Percentiles rank a stretch among this genome's conserved stretches.
Evolutionary conservation across 768 basidiomycete genomes (phyloP).

Genomic region (Trametes sanguinea): DNA sequence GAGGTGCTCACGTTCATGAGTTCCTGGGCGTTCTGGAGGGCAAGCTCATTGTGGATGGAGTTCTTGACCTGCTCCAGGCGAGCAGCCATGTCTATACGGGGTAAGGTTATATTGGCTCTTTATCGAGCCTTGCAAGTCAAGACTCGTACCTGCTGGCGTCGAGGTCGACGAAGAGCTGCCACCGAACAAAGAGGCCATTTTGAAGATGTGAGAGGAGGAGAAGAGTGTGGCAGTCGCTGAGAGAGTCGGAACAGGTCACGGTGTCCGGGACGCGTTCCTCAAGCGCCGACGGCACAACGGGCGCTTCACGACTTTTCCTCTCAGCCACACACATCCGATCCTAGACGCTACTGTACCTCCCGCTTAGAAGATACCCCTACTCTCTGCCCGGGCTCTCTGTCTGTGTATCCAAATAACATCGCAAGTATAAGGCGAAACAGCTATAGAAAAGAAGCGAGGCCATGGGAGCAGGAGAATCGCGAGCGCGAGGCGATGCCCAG

Average conservation of each 20-base stretch:
- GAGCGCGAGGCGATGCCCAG: conserved; percentile 35
- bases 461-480: conserved; percentile 76
- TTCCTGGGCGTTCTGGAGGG: conserved; percentile 74
- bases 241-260: background rate
- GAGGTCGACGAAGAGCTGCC: conserved; percentile 17
- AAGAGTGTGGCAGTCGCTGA: background rate
- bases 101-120: background rate
- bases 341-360: too few relatives aligned
- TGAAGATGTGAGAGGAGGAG: background rate
- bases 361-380: background rate
- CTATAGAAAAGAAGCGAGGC: background rate
- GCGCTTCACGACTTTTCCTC: background rate
- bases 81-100: conserved; percentile 37
- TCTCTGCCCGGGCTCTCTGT: background rate
- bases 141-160: conserved; percentile 11
- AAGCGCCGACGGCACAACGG: background rate
- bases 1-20: conserved; percentile 64
- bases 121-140: background rate
- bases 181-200: conserved; percentile 31
- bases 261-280: background rate
- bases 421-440: too few relatives aligned
- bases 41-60: conserved; percentile 68
- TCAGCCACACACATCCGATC: background rate
- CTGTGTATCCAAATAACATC: too few relatives aligned
- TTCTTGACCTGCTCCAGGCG: conserved; percentile 55